phyloP scores from a whole-genome alignment of 768 basidiomycete genomes.

The Leccinellum rugosiceps region DNA sequence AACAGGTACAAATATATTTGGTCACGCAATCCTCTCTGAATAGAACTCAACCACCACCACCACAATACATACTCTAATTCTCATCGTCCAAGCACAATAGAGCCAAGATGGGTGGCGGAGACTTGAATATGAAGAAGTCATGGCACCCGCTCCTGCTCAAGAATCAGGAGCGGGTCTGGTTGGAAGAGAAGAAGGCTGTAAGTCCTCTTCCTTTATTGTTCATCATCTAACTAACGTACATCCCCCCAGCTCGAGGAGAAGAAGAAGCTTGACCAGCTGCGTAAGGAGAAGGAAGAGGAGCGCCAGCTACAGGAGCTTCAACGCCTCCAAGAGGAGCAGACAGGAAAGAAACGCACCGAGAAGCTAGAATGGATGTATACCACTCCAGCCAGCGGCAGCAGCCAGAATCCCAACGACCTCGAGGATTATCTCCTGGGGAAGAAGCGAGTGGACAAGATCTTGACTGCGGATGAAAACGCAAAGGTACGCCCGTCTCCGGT shows the following conservation, averaged over 20 bases:
- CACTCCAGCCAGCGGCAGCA: conserved; percentile 91
- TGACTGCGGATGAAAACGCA: conserved; percentile 89
- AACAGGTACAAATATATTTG: conserved; percentile 32
- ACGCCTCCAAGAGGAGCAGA: conserved; percentile 90
- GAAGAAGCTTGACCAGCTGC: conserved; percentile 94
- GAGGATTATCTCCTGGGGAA: conserved; percentile 97
- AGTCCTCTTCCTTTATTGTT: conserved; percentile 22
- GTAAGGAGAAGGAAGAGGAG: conserved; percentile 98
- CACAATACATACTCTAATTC: not conserved
- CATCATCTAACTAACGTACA: conserved; percentile 8
- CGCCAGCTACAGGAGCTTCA: conserved; percentile 95
- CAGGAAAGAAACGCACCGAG: conserved; percentile 91
- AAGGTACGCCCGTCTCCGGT: conserved; percentile 47
- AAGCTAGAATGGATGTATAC: conserved; percentile 99
- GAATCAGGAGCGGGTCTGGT: conserved; percentile 99
- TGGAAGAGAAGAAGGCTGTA: conserved; percentile 95
- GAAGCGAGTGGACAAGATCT: conserved; percentile 94
- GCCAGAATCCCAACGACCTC: conserved; percentile 82
- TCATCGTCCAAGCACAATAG: conserved; percentile 14
- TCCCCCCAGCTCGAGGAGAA: conserved; percentile 87
- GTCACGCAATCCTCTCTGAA: too few species aligned
- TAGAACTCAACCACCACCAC: conserved; percentile 6
- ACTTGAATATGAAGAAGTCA: conserved; percentile 99
- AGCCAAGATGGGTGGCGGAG: conserved; percentile 94
- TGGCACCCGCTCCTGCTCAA: conserved; percentile 98